A percentile compares a stretch with the other conserved stretches of the same genome.
Conservation (phyloP, 2,329 filamentous ascomycete genomes). For the Elsinoe fawcettii region DNA sequence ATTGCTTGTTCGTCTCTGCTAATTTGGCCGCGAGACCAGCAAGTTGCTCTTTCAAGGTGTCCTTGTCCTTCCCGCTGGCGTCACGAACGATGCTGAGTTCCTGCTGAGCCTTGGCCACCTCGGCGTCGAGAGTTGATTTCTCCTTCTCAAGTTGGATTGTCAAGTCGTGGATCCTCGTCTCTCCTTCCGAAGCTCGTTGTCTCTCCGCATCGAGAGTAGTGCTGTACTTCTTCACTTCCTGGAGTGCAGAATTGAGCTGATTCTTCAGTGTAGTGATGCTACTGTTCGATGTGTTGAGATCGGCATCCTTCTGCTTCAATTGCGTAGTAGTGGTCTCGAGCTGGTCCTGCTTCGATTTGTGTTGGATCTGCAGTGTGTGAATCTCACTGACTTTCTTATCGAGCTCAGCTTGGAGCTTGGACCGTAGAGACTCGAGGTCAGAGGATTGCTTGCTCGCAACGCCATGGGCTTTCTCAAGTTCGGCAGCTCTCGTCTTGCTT, state of each 20-base stretch:
- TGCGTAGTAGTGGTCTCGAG: slow-evolving; percentile 15
- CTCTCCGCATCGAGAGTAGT: slow-evolving; percentile 14
- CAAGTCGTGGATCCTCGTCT: background rate
- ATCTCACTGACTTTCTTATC: slow-evolving; percentile 7
- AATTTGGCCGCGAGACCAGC: slow-evolving; percentile 24
- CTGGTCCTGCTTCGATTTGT: slow-evolving; percentile 2
- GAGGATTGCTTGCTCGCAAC: slow-evolving; percentile 16
- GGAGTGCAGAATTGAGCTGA: slow-evolving; percentile 6
- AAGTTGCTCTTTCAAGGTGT: slow-evolving; percentile 22
- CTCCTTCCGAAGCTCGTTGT: slow-evolving; percentile 12
- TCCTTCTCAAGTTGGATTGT: slow-evolving; percentile 7
- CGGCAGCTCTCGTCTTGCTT: slow-evolving; percentile 12
- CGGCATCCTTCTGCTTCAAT: slow-evolving; percentile 12
- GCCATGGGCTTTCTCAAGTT: slow-evolving; percentile 19
- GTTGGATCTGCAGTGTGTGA: background rate
- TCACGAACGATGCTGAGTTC: slow-evolving; percentile 11
- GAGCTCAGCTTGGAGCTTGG: background rate
- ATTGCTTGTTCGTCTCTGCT: slow-evolving; percentile 16
- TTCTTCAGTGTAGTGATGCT: slow-evolving; percentile 12
- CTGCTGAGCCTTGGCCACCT: slow-evolving; percentile 14
- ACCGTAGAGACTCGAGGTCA: background rate
- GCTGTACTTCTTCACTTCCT: slow-evolving; percentile 8
- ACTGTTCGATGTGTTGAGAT: background rate
- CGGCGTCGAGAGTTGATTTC: background rate
- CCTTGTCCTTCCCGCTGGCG: slow-evolving; percentile 5